These are phyloP conservation scores for Fusarium graminum DNA, from an alignment of 2,329 filamentous ascomycete species.

Conservation along the genomic window DNA sequence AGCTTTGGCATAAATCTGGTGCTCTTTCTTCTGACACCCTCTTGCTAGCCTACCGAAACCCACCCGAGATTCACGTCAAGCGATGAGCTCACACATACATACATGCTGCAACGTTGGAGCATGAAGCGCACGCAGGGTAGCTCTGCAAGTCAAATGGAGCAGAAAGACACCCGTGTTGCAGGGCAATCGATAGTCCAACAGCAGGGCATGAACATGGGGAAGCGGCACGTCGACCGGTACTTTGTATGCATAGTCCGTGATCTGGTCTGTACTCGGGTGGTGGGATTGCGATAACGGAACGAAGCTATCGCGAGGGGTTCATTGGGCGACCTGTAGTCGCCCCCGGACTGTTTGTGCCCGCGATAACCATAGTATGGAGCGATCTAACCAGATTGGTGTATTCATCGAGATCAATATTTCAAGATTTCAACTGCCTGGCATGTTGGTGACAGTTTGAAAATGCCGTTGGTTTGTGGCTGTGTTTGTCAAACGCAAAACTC, in stretches of 20 bases:
- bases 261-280: slow-evolving; percentile 7
- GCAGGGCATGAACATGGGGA: slow-evolving; percentile 33
- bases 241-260: not conserved
- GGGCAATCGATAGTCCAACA: slow-evolving; percentile 18
- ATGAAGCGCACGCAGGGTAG: slow-evolving; percentile 21
- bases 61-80: slow-evolving; percentile 27
- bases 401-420: slow-evolving; percentile 38
- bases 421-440: slow-evolving; percentile 3
- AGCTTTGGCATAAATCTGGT: too few species aligned
- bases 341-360: slow-evolving; percentile 31
- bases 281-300: slow-evolving; percentile 29
- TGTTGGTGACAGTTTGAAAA: slow-evolving; percentile 11
- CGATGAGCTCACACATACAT: slow-evolving; percentile 35
- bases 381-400: slow-evolving; percentile 33
- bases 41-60: slow-evolving; percentile 28
- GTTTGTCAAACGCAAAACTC: slow-evolving; percentile 25
- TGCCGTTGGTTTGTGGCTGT: slow-evolving; percentile 30
- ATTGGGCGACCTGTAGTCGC: slow-evolving; percentile 23
- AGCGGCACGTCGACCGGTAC: slow-evolving; percentile 19
- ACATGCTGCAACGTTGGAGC: slow-evolving; percentile 18
- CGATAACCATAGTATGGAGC: slow-evolving; percentile 26
- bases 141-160: slow-evolving; percentile 36
- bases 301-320: slow-evolving; percentile 30
- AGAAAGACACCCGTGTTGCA: slow-evolving; percentile 28
- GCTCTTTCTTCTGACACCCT: slow-evolving; percentile 17